These are phyloP conservation scores for Sutorius australiensis DNA, from an alignment of 768 basidiomycete genomes.

Conservation along the genomic window DNA sequence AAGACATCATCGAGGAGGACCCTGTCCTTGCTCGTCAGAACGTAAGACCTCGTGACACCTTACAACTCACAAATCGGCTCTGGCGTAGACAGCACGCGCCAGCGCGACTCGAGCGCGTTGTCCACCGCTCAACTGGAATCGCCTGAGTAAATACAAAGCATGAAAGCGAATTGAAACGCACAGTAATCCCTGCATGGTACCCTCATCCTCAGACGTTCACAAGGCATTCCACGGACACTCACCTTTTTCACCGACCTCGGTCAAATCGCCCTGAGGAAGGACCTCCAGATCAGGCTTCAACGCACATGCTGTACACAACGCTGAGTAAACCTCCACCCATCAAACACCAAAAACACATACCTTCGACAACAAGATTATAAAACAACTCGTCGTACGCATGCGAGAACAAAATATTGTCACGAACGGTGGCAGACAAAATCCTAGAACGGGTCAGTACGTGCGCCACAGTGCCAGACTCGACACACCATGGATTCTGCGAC, in stretches of 20 bases:
- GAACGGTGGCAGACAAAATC: constrained; percentile 82
- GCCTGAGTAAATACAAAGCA: constrained; percentile 12
- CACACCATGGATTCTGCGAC: constrained; percentile 81
- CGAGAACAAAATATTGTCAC: constrained; percentile 90
- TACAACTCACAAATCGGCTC: constrained; percentile 73
- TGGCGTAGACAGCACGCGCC: constrained; percentile 86
- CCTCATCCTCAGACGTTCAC: not conserved
- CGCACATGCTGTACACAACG: constrained; percentile 62
- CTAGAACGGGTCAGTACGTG: constrained; percentile 30
- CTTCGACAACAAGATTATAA: constrained; percentile 79
- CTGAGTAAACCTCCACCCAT: not conserved
- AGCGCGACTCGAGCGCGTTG: constrained; percentile 80
- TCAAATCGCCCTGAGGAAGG: constrained; percentile 77
- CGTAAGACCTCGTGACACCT: not conserved
- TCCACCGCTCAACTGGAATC: constrained; percentile 66
- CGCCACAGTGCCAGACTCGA: not conserved
- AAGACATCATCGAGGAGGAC: constrained; percentile 88
- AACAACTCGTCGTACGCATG: constrained; percentile 84
- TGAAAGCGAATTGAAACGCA: constrained; percentile 28
- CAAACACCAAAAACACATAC: constrained; percentile 29
- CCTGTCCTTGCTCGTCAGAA: constrained; percentile 30
- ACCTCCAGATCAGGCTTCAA: constrained; percentile 75
- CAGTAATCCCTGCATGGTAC: constrained; percentile 48
- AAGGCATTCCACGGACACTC: constrained; percentile 1
- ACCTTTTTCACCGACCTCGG: constrained; percentile 86